Conservation (phyloP, 2,329 filamentous ascomycete species). For the Neodidymelliopsis sp. region DNA sequence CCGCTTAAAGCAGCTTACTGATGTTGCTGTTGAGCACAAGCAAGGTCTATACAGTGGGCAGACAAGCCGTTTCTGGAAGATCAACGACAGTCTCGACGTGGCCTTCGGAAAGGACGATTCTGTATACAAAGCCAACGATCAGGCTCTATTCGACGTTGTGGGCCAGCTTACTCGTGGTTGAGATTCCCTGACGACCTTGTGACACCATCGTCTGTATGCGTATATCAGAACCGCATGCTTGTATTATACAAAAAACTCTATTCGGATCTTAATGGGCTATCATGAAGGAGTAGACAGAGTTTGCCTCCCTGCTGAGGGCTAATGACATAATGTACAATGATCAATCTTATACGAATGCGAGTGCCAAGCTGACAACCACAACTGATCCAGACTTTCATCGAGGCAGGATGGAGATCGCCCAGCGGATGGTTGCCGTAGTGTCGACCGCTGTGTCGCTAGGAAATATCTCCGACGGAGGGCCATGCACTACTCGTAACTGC, state of each 20-base stretch:
- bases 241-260: too few relatives aligned
- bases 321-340: conserved; percentile 11
- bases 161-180: conserved; percentile 30
- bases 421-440: not conserved
- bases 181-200: too few relatives aligned
- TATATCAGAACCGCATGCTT: not conserved
- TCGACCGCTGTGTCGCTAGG: conserved; percentile 3
- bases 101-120: conserved; percentile 54
- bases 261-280: not conserved
- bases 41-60: conserved; percentile 37
- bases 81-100: conserved; percentile 50
- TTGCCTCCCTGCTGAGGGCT: not conserved
- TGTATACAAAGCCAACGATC: conserved; percentile 49
- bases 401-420: too few relatives aligned
- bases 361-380: not conserved
- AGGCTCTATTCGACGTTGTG: conserved; percentile 40
- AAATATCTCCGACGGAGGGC: conserved; percentile 4
- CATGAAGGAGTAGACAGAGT: not conserved
- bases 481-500: conserved; percentile 1
- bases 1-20: conserved; percentile 56
- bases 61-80: conserved; percentile 47
- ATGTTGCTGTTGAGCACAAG: conserved; percentile 48
- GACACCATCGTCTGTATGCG: not conserved
- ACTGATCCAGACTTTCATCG: too few relatives aligned
- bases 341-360: not conserved